phyloP scores from a whole-genome alignment of 2,329 filamentous ascomycete species.

The Lachnellula cervina region DNA sequence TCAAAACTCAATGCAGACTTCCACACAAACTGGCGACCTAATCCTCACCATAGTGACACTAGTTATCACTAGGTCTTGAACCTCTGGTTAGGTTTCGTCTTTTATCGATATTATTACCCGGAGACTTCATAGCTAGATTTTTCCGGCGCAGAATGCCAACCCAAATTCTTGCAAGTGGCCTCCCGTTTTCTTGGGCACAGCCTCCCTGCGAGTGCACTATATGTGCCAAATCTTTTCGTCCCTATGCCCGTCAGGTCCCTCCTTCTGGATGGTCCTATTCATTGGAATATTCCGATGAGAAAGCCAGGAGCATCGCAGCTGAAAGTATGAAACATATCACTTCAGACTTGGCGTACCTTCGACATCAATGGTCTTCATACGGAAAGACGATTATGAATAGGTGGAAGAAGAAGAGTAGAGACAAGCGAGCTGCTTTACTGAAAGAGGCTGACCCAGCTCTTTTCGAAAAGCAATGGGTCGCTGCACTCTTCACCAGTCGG shows the following conservation, averaged over 20 bases:
- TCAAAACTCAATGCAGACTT: too few relatives aligned
- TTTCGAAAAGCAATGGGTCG: neutral
- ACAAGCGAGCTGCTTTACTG: conserved; percentile 3
- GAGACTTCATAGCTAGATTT: too few relatives aligned
- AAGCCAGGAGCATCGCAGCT: neutral
- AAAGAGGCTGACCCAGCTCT: neutral
- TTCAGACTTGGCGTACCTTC: neutral
- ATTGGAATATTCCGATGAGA: neutral
- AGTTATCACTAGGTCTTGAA: too few relatives aligned
- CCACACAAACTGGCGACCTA: too few relatives aligned
- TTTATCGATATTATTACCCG: too few relatives aligned
- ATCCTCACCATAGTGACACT: too few relatives aligned
- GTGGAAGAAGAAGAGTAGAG: conserved; percentile 7
- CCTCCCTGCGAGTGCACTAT: neutral
- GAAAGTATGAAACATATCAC: neutral
- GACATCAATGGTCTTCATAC: neutral
- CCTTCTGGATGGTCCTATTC: neutral
- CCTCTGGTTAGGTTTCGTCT: too few relatives aligned
- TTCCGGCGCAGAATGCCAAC: too few relatives aligned
- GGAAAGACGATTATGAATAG: neutral
- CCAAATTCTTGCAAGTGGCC: too few relatives aligned
- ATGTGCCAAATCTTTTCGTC: neutral
- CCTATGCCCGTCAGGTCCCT: neutral
- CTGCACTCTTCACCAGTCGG: too few relatives aligned
- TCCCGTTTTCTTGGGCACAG: too few relatives aligned